A percentile compares a stretch with the other conserved stretches of the same genome.
These are phyloP conservation scores for Knufia fluminis DNA, from an alignment of 2,329 filamentous ascomycete species.

Conservation along the genomic window DNA sequence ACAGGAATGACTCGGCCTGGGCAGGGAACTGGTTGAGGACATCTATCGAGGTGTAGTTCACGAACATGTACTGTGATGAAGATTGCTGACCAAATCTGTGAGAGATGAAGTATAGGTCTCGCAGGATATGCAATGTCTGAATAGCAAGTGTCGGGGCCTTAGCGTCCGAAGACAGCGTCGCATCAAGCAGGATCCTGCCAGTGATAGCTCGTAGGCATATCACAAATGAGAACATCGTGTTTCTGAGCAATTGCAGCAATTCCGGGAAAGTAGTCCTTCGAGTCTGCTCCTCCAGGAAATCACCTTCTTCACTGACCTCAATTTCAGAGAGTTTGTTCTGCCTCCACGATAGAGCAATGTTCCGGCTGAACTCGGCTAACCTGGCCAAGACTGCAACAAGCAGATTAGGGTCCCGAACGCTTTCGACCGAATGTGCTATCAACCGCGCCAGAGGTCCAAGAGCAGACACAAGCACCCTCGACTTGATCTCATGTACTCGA, in stretches of 20 bases:
- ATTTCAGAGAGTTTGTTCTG: slow-evolving; percentile 64
- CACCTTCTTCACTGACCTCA: slow-evolving; percentile 57
- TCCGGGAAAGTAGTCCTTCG: slow-evolving; percentile 57
- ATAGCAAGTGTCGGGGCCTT: slow-evolving; percentile 58
- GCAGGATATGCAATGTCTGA: slow-evolving; percentile 63
- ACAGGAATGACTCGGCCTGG: slow-evolving; percentile 58
- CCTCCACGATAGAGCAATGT: slow-evolving; percentile 62
- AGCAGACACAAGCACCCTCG: slow-evolving; percentile 49
- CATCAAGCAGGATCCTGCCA: slow-evolving; percentile 53
- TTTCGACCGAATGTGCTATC: slow-evolving; percentile 53
- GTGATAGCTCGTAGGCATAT: slow-evolving; percentile 66
- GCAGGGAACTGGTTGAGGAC: slow-evolving; percentile 62
- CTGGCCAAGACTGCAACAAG: slow-evolving; percentile 45
- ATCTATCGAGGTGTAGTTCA: slow-evolving; percentile 73
- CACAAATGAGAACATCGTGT: slow-evolving; percentile 65
- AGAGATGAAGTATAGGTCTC: slow-evolving; percentile 74
- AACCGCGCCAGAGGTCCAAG: slow-evolving; percentile 56
- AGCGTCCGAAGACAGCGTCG: slow-evolving; percentile 43
- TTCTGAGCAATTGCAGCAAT: slow-evolving; percentile 67
- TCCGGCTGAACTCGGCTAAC: slow-evolving; percentile 57
- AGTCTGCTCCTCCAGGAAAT: slow-evolving; percentile 56
- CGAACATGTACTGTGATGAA: slow-evolving; percentile 78
- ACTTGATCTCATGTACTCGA: slow-evolving; percentile 47
- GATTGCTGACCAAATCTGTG: slow-evolving; percentile 60
- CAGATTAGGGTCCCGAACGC: slow-evolving; percentile 38